Evolutionary conservation across 2,329 filamentous ascomycete species (phyloP).

Genomic region (Graphiopsis chlorocephala): DNA sequence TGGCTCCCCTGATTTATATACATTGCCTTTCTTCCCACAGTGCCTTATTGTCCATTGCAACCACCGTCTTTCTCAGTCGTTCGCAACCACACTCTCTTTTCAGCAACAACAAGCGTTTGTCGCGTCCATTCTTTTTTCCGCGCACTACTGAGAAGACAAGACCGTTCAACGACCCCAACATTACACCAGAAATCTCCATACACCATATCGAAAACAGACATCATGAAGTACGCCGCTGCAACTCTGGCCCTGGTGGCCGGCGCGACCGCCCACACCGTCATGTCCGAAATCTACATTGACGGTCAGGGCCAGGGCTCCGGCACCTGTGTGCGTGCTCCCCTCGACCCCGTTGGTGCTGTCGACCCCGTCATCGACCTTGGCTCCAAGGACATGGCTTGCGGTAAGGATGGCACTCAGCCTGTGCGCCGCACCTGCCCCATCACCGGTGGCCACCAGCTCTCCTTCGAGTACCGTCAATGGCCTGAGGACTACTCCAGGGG

Average conservation of each 20-base stretch:
- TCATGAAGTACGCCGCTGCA: conserved; percentile 19
- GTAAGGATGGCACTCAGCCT: conserved; percentile 47
- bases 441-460: conserved; percentile 55
- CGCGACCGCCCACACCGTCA: conserved; percentile 52
- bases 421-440: conserved; percentile 49
- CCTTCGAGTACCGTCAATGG: conserved; percentile 65
- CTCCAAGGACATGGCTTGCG: conserved; percentile 67
- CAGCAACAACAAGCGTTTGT: conserved; percentile 4
- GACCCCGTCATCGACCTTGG: conserved; percentile 57
- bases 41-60: background rate
- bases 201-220: background rate
- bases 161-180: background rate
- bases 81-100: conserved; percentile 15
- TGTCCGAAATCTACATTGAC: conserved; percentile 63
- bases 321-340: conserved; percentile 67
- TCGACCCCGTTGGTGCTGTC: conserved; percentile 51
- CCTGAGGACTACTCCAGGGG: conserved; percentile 55
- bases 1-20: conserved; percentile 13
- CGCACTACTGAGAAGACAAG: conserved; percentile 4
- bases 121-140: conserved; percentile 15
- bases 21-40: background rate
- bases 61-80: conserved; percentile 6
- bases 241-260: conserved; percentile 21
- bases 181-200: background rate
- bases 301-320: conserved; percentile 60